These are phyloP conservation scores for Cordyceps cicadae DNA, from an alignment of 2,329 filamentous ascomycete genomes.

Conservation along the genomic window DNA sequence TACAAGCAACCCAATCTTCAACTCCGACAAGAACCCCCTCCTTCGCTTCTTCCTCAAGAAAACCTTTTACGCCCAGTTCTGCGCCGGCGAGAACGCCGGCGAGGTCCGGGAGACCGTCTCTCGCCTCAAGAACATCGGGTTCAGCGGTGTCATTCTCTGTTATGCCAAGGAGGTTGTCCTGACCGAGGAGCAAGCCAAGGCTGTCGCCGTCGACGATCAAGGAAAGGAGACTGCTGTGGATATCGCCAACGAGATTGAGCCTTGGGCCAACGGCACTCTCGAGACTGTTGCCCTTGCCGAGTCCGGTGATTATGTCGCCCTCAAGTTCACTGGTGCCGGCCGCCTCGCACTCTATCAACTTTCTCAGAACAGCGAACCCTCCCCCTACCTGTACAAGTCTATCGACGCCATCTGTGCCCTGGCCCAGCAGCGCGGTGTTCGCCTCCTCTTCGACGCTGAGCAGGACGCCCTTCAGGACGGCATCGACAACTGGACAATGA, in stretches of 20 bases:
- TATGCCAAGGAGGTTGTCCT: constrained; percentile 78
- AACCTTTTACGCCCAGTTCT: constrained; percentile 88
- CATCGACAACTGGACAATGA: constrained; percentile 71
- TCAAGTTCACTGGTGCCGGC: constrained; percentile 80
- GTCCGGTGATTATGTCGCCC: constrained; percentile 53
- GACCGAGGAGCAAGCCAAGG: constrained; percentile 41
- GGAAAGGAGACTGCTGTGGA: constrained; percentile 40
- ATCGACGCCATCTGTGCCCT: constrained; percentile 69
- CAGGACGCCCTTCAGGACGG: constrained; percentile 70
- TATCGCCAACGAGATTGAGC: constrained; percentile 52
- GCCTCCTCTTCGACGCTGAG: constrained; percentile 78
- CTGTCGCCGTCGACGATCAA: constrained; percentile 35
- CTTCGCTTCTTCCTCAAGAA: constrained; percentile 64
- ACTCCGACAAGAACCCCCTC: constrained; percentile 66
- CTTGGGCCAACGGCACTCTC: constrained; percentile 68
- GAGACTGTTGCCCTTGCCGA: constrained; percentile 63
- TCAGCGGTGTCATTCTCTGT: constrained; percentile 73
- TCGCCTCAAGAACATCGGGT: constrained; percentile 65
- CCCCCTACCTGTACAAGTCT: constrained; percentile 55
- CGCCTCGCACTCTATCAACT: constrained; percentile 61
- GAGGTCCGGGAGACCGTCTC: constrained; percentile 62
- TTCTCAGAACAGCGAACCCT: constrained; percentile 53
- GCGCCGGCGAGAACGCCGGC: constrained; percentile 63
- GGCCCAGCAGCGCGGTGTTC: constrained; percentile 59
- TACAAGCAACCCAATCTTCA: constrained; percentile 56